Percentiles rank a stretch among this genome's conserved stretches.
These are phyloP conservation scores for Anisodus acutangulus DNA, from an alignment of 257 asterid species.

Conservation along the genomic window DNA sequence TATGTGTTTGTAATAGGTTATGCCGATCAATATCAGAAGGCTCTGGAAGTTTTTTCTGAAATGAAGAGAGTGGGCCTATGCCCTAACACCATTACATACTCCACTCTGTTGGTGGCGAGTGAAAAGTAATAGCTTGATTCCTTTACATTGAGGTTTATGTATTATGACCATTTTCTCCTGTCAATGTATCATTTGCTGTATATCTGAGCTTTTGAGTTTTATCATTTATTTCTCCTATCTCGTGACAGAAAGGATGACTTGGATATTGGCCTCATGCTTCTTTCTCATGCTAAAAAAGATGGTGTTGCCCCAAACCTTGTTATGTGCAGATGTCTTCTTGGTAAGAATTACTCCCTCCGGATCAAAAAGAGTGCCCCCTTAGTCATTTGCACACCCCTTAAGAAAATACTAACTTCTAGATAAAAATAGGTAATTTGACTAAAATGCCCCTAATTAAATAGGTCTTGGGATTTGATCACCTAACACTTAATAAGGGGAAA, in stretches of 20 bases:
- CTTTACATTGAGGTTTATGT: constrained; percentile 21
- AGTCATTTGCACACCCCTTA: too few species aligned
- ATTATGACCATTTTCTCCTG: constrained; percentile 10
- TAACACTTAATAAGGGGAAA: too few species aligned
- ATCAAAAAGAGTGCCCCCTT: too few species aligned
- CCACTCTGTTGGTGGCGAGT: constrained; percentile 82
- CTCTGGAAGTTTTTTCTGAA: constrained; percentile 68
- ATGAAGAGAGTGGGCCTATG: constrained; percentile 69
- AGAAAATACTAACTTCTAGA: too few species aligned
- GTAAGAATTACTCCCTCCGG: constrained; percentile 47
- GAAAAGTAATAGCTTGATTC: constrained; percentile 71
- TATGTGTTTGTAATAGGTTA: constrained; percentile 59
- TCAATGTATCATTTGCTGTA: constrained; percentile 2
- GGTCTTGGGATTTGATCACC: too few species aligned
- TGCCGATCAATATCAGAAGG: constrained; percentile 74
- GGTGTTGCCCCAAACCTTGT: constrained; percentile 82
- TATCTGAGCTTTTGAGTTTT: constrained; percentile 29
- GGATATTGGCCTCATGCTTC: constrained; percentile 75
- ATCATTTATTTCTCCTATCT: constrained; percentile 31
- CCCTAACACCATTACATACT: constrained; percentile 92
- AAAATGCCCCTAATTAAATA: too few species aligned
- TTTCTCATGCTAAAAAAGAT: constrained; percentile 89
- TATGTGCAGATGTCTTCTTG: constrained; percentile 87
- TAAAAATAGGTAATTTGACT: too few species aligned
- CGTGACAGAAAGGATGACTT: constrained; percentile 79